Evolutionary conservation across 805 yeast genomes (phyloP).

Genomic region (Saturnispora saitoi): DNA sequence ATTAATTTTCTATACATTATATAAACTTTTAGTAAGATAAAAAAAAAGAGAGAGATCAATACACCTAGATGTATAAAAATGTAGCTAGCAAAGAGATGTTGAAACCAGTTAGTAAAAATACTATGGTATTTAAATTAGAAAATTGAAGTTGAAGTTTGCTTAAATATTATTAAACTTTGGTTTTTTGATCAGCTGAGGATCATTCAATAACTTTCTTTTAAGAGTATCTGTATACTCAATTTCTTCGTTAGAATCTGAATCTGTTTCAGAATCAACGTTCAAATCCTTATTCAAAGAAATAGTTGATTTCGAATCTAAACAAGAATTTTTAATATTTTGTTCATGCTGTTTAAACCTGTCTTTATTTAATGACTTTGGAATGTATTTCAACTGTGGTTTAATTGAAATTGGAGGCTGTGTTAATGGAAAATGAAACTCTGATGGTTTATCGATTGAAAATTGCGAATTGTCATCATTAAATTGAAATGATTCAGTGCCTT

Average conservation of each 20-base stretch:
- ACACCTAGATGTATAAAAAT: not conserved
- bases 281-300: too few species aligned
- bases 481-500: not conserved
- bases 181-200: constrained; percentile 1
- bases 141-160: not conserved
- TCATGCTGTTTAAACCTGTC: not conserved
- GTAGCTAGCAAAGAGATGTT: constrained; percentile 2
- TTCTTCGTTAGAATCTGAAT: not conserved
- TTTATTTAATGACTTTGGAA: not conserved
- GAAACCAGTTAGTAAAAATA: not conserved
- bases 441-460: constrained; percentile 12
- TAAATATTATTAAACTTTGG: constrained; percentile 2
- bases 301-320: not conserved
- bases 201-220: not conserved
- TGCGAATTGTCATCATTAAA: constrained; percentile 12
- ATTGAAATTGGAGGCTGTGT: constrained; percentile 16
- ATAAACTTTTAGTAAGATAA: not conserved
- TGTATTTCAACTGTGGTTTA: not conserved
- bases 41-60: not conserved
- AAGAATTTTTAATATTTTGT: not conserved
- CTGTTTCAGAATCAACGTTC: not conserved
- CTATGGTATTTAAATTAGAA: not conserved
- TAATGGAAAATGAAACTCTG: constrained; percentile 25
- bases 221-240: not conserved
- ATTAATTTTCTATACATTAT: constrained; percentile 3